These are phyloP conservation scores for Sambucus nigra DNA, from an alignment of 129 eudicot species.

Conservation along the genomic window DNA sequence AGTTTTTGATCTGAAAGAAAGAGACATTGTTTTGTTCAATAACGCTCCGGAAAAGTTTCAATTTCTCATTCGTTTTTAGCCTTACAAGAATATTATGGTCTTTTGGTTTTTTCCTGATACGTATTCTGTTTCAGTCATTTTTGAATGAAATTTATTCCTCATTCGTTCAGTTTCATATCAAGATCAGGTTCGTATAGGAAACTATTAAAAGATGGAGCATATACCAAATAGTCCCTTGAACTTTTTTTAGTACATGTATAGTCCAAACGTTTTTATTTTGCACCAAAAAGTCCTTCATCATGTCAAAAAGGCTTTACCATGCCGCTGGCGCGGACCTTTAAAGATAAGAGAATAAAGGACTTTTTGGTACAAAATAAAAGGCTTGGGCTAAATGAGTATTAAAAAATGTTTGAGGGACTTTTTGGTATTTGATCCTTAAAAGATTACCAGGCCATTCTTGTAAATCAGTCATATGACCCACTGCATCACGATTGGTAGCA, in stretches of 20 bases:
- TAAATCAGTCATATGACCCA: constrained; percentile 75
- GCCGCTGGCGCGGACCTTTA: too few species aligned
- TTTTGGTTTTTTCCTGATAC: neutral
- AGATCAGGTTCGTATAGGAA: neutral
- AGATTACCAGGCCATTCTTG: constrained; percentile 98
- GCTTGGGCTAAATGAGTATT: too few species aligned
- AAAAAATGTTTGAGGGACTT: too few species aligned
- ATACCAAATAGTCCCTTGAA: too few species aligned
- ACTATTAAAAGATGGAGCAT: neutral
- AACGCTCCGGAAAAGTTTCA: neutral
- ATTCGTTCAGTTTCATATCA: neutral
- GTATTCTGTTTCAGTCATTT: neutral
- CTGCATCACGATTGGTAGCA: constrained; percentile 94
- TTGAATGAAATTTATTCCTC: neutral
- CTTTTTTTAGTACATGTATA: too few species aligned
- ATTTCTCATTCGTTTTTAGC: neutral
- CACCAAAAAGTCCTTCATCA: too few species aligned
- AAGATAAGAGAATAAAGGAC: too few species aligned
- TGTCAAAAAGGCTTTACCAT: too few species aligned
- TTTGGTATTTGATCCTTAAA: too few species aligned
- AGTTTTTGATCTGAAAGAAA: neutral
- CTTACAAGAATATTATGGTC: neutral
- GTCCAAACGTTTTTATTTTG: too few species aligned
- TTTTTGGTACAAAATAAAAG: too few species aligned
- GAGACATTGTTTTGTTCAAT: too few species aligned